Evolutionary conservation across 2,329 filamentous ascomycete species (phyloP), one percentile per base, ranked within the genome.

Genomic region (Fusarium graminum): DNA sequence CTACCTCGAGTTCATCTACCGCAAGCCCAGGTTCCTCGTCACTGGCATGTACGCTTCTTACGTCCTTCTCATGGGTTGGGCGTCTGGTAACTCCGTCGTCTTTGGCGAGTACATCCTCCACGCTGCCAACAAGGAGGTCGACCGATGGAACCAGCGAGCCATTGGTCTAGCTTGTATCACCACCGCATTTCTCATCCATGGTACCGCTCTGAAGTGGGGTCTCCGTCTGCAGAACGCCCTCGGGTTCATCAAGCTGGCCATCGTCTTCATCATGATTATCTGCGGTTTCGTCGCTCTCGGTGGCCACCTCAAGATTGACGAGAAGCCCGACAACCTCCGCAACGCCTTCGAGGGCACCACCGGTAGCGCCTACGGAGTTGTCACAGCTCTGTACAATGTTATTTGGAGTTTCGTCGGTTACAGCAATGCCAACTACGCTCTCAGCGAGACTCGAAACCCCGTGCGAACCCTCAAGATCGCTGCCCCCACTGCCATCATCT

Each of bases 61-160:
- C 63, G 85, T 89, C 13, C 72, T 91, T 26, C 81, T 91, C 2
- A 82, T 90, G 17, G 87, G 85, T 13, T 90, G 87, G 87, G 87
- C 88, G 0, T 86, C 85, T 8, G 86, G 86, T 14, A 91, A 91
- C 75, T 89, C 85, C 1, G 86, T 92, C 64, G 83, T 91, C 38
- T 91, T 92, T 65, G 88, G 88, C 60, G 88, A 90, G 73, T 91
- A 91, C 75, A 87, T 92, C 56, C 82, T 92, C 3, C 83, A 89
- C 71, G 89, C 89, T 10, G 86, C 88, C 12, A 79, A 86, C 13
- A 81, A 87, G 22, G 84, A 90, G 65, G 85, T 89, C 25, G 83
- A 80, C 46, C 81, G 88, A 22, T 91, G 88, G 88, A 90, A 90
- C 74, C 86, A 90, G 77, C 83, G 89, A 38, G 88, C 82, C 41